Evolutionary conservation across 768 basidiomycete genomes (phyloP).

Genomic region (Sporobolomyces pararoseus): DNA sequence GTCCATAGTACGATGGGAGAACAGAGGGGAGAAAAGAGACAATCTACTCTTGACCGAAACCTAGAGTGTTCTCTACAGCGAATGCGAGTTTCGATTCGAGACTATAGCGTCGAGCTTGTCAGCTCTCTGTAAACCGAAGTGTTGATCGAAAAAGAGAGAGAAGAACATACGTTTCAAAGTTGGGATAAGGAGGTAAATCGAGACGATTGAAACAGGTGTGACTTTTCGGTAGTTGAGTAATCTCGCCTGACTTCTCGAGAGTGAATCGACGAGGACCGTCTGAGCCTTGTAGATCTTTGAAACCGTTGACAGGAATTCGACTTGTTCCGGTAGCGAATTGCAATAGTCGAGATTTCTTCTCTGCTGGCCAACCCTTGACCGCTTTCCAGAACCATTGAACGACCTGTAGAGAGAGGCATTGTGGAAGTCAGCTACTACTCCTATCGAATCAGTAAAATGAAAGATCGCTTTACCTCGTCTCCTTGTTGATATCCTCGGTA

Average conservation of each 20-base stretch:
- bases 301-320: constrained; percentile 92
- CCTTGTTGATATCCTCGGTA: constrained; percentile 87
- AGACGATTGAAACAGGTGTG: constrained; percentile 97
- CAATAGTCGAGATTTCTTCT: constrained; percentile 90
- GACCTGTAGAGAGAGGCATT: constrained; percentile 22
- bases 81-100: constrained; percentile 80
- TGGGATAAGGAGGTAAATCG: constrained; percentile 93
- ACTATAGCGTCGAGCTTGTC: constrained; percentile 51
- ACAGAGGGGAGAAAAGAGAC: neutral
- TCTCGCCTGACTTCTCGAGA: constrained; percentile 95
- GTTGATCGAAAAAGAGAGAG: neutral
- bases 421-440: too few relatives aligned
- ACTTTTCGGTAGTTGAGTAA: constrained; percentile 91
- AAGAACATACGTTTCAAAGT: constrained; percentile 31
- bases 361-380: constrained; percentile 93
- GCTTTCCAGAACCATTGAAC: constrained; percentile 99
- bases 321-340: constrained; percentile 74
- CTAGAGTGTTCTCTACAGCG: constrained; percentile 65
- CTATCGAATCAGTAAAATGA: too few relatives aligned
- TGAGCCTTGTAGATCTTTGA: constrained; percentile 96
- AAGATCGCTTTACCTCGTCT: constrained; percentile 58
- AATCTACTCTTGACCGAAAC: constrained; percentile 37
- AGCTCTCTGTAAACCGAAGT: neutral
- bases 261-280: constrained; percentile 96
- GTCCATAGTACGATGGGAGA: neutral